Percentiles rank a stretch among this genome's conserved stretches.
These are phyloP conservation scores for Penicillium ochrochloron DNA, from an alignment of 495 filamentous ascomycete species.

Conservation along the genomic window DNA sequence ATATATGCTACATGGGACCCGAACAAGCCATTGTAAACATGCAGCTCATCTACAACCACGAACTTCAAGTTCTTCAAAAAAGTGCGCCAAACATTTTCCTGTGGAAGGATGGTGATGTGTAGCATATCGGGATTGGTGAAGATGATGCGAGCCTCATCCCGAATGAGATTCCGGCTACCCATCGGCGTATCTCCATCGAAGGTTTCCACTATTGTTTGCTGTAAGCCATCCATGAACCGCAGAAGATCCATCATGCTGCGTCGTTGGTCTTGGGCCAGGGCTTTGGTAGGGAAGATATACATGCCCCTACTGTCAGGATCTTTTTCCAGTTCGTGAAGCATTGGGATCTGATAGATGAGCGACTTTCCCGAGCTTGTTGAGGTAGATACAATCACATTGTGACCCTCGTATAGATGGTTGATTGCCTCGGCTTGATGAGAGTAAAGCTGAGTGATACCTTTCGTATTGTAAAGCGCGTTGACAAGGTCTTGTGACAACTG, in stretches of 20 bases:
- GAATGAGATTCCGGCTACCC: constrained; percentile 73
- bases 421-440: constrained; percentile 95
- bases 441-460: constrained; percentile 84
- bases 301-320: constrained; percentile 80
- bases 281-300: constrained; percentile 99
- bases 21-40: constrained; percentile 96
- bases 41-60: constrained; percentile 88
- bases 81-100: constrained; percentile 85
- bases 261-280: constrained; percentile 92
- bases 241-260: constrained; percentile 86
- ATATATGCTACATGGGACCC: constrained; percentile 93
- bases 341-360: constrained; percentile 93
- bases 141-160: constrained; percentile 89
- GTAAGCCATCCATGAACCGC: constrained; percentile 75
- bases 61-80: constrained; percentile 90
- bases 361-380: constrained; percentile 97
- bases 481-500: constrained; percentile 87
- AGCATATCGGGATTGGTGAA: constrained; percentile 99
- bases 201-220: constrained; percentile 80
- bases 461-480: constrained; percentile 91
- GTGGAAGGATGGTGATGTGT: constrained; percentile 90
- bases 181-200: constrained; percentile 96
- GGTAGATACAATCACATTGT: constrained; percentile 90
- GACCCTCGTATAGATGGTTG: constrained; percentile 81
- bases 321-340: constrained; percentile 83